Evolutionary conservation across 2,329 filamentous ascomycete species (phyloP).

Genomic region (Cladophialophora exuberans): DNA sequence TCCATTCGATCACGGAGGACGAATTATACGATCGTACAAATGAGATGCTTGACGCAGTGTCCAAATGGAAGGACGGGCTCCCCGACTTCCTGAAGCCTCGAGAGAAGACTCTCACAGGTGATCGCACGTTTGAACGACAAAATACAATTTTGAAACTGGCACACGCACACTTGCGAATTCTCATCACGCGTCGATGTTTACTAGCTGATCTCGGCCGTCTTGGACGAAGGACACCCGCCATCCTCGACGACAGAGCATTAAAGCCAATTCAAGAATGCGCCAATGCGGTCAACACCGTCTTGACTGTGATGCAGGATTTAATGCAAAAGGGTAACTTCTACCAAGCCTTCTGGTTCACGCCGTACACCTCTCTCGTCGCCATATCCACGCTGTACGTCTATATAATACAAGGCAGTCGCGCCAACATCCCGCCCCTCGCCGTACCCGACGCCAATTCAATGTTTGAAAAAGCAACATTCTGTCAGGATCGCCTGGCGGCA

Average conservation of each 20-base stretch:
- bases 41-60: constrained; percentile 29
- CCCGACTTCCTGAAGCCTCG: constrained; percentile 35
- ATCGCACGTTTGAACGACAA: constrained; percentile 35
- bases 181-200: constrained; percentile 35
- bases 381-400: constrained; percentile 33
- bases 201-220: constrained; percentile 29
- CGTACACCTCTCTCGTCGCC: constrained; percentile 33
- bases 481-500: constrained; percentile 25
- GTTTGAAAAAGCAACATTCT: constrained; percentile 28
- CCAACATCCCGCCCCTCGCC: constrained; percentile 14
- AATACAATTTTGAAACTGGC: constrained; percentile 36
- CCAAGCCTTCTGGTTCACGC: constrained; percentile 37
- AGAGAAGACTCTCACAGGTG: constrained; percentile 33
- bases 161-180: constrained; percentile 35
- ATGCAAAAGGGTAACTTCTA: constrained; percentile 31
- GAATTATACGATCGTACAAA: constrained; percentile 32
- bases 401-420: constrained; percentile 27
- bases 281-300: constrained; percentile 30
- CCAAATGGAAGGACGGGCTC: constrained; percentile 31
- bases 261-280: constrained; percentile 33
- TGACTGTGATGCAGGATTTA: constrained; percentile 31
- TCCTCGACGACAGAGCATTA: constrained; percentile 21
- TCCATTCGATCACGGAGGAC: constrained; percentile 30
- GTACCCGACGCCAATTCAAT: constrained; percentile 22
- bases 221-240: constrained; percentile 11